phyloP scores from a whole-genome alignment of 1,139 yeast genomes.

The Taphrina flavorubra region DNA sequence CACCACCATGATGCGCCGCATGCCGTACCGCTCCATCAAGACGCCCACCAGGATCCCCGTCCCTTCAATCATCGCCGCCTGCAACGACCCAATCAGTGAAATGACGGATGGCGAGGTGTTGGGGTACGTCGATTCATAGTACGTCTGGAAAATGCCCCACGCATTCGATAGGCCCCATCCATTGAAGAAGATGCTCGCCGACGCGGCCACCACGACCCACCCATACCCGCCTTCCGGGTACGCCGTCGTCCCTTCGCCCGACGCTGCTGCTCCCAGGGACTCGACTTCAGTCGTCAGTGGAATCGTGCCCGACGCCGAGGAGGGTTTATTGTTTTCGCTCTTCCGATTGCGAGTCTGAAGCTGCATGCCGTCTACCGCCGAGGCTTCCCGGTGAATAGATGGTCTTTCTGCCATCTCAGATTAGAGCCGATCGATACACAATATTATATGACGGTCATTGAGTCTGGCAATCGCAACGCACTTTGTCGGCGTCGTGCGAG shows the following conservation, averaged over 20 bases:
- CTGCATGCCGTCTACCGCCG: neutral
- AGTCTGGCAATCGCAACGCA: neutral
- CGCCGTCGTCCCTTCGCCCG: neutral
- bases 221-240: constrained; percentile 40
- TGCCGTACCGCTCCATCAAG: constrained; percentile 59
- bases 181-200: constrained; percentile 37
- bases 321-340: neutral
- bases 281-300: constrained; percentile 9
- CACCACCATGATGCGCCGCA: constrained; percentile 48
- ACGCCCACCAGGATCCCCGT: constrained; percentile 68
- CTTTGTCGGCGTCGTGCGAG: constrained; percentile 3
- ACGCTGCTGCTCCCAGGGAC: neutral
- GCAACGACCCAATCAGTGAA: constrained; percentile 71
- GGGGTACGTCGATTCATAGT: constrained; percentile 59
- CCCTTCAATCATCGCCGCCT: constrained; percentile 61
- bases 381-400: neutral
- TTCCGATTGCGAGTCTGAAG: constrained; percentile 4
- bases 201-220: constrained; percentile 29
- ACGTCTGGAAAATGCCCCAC: constrained; percentile 59
- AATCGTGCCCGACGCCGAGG: neutral
- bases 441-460: neutral
- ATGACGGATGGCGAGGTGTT: constrained; percentile 56
- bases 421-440: neutral
- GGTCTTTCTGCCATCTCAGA: neutral
- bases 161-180: constrained; percentile 43